Evolutionary conservation across 768 basidiomycete species (phyloP).

Genomic region (Trichaptum fuscoviolaceum): DNA sequence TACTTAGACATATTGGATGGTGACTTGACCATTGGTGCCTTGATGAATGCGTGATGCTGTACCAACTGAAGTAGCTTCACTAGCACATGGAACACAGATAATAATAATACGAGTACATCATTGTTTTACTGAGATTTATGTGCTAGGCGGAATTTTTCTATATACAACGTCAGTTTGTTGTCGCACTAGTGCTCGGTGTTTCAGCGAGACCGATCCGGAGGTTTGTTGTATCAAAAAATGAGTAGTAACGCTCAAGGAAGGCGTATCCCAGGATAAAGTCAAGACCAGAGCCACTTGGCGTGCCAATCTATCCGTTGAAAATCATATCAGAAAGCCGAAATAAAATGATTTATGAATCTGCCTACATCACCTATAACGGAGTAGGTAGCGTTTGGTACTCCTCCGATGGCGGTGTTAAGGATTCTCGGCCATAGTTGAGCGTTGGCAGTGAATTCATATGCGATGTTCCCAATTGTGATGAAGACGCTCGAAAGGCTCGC

Average conservation of each 20-base stretch:
- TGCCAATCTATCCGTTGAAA: slow-evolving; percentile 2
- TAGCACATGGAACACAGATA: no score
- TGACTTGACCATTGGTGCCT: no score
- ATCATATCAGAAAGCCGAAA: slow-evolving; percentile 8
- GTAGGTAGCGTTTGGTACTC: slow-evolving; percentile 7
- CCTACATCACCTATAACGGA: slow-evolving; percentile 10
- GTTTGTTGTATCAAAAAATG: slow-evolving; percentile 37
- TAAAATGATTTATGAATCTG: not conserved
- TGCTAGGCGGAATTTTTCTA: no score
- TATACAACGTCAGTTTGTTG: slow-evolving; percentile 17
- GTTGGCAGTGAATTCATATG: slow-evolving; percentile 24
- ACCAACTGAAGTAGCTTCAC: no score
- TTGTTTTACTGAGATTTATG: no score
- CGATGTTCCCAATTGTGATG: slow-evolving; percentile 21
- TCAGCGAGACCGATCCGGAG: slow-evolving; percentile 35
- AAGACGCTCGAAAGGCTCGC: slow-evolving; percentile 17
- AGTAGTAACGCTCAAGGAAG: slow-evolving; percentile 37
- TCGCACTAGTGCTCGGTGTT: slow-evolving; percentile 29
- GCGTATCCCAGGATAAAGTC: slow-evolving; percentile 26
- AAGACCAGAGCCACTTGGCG: slow-evolving; percentile 18
- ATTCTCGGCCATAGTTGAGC: slow-evolving; percentile 26
- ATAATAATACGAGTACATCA: no score
- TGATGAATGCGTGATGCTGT: no score
- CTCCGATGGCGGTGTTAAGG: slow-evolving; percentile 14
- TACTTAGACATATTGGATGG: no score